Evolutionary conservation across 1,139 yeast genomes (phyloP).

Genomic region (Debaryomyces sp.): DNA sequence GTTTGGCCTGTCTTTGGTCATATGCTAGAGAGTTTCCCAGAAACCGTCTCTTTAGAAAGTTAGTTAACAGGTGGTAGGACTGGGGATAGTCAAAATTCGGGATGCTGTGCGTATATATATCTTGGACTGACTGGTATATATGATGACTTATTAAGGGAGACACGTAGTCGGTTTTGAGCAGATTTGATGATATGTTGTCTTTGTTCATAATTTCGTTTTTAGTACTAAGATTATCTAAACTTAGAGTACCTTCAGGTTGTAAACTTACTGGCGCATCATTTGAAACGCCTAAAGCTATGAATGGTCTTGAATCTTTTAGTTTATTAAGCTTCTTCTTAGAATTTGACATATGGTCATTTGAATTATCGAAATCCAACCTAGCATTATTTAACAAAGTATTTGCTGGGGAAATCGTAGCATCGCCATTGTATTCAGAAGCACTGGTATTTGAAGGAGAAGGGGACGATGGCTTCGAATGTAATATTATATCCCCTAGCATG

Average conservation of each 20-base stretch:
- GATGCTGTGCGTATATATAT: constrained; percentile 57
- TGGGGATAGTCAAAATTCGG: constrained; percentile 67
- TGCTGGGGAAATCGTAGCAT: constrained; percentile 18
- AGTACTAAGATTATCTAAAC: neutral
- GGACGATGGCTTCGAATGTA: constrained; percentile 55
- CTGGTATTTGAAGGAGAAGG: constrained; percentile 44
- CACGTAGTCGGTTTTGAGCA: constrained; percentile 32
- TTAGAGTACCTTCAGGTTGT: neutral
- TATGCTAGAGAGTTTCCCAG: constrained; percentile 38
- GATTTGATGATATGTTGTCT: constrained; percentile 1
- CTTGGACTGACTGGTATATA: constrained; percentile 63
- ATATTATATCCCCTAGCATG: constrained; percentile 57
- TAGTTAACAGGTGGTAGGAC: constrained; percentile 64
- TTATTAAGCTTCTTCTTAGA: constrained; percentile 16
- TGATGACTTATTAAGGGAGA: constrained; percentile 64
- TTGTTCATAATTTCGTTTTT: constrained; percentile 1
- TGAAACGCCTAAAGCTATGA: constrained; percentile 43
- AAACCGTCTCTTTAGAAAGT: constrained; percentile 57
- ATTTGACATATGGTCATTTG: constrained; percentile 8
- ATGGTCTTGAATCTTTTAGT: constrained; percentile 41
- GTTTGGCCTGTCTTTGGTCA: constrained; percentile 37
- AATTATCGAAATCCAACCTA: neutral
- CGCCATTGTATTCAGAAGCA: constrained; percentile 25
- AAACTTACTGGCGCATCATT: constrained; percentile 14
- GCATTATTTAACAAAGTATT: constrained; percentile 9